These are phyloP conservation scores for Clarireedia sp. DNA, from an alignment of 2,329 filamentous ascomycete genomes.

Conservation along the genomic window DNA sequence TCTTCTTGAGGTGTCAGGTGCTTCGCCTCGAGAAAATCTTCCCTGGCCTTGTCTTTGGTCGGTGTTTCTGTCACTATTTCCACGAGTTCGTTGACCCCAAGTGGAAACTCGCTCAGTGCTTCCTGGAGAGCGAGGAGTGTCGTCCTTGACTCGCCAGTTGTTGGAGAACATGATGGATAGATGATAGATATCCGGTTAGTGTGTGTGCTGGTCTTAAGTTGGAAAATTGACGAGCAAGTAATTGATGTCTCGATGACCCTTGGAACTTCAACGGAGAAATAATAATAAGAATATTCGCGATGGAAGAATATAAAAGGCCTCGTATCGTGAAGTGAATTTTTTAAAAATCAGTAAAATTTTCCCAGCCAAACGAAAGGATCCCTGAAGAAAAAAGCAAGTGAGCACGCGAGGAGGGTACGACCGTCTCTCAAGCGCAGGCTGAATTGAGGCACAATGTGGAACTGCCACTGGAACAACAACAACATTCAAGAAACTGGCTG, in stretches of 20 bases:
- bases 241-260: background rate
- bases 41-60: slow-evolving; percentile 3
- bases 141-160: slow-evolving; percentile 23
- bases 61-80: slow-evolving; percentile 2
- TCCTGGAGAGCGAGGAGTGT: slow-evolving; percentile 10
- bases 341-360: too few relatives aligned
- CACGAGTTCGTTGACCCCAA: background rate
- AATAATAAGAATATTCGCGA: too few relatives aligned
- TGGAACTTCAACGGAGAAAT: background rate
- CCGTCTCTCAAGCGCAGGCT: too few relatives aligned
- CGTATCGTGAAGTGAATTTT: too few relatives aligned
- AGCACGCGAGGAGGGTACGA: too few relatives aligned
- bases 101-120: slow-evolving; percentile 2
- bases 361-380: too few relatives aligned
- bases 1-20: slow-evolving; percentile 10
- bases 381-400: too few relatives aligned
- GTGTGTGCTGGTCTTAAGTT: background rate
- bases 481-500: too few relatives aligned
- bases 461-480: too few relatives aligned
- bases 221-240: background rate
- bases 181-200: background rate
- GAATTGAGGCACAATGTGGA: too few relatives aligned
- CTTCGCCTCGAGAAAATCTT: slow-evolving; percentile 6
- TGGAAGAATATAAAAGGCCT: too few relatives aligned
- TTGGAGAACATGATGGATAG: slow-evolving; percentile 18